A percentile compares a stretch with the other conserved stretches of the same genome.
phyloP scores from a whole-genome alignment of 768 basidiomycete genomes.

The Boletus edulis region DNA sequence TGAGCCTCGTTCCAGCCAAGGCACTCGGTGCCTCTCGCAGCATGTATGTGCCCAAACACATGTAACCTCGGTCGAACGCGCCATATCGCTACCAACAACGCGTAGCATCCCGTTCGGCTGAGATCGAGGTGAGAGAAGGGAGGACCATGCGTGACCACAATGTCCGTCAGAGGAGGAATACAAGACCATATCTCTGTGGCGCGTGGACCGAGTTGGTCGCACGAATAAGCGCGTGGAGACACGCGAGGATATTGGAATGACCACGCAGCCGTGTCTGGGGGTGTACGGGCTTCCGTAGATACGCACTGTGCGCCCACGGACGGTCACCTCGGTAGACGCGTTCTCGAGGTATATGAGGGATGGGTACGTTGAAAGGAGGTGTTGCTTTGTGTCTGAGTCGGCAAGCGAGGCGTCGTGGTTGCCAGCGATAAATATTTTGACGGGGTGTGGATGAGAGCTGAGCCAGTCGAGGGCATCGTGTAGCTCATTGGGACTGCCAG shows the following conservation, averaged over 20 bases:
- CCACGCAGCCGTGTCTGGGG: constrained; percentile 4
- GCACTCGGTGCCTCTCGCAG: not conserved
- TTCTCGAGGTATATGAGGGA: constrained; percentile 12
- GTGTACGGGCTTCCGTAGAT: constrained; percentile 11
- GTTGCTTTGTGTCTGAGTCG: not conserved
- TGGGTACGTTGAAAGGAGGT: not conserved
- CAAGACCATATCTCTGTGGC: constrained; percentile 3
- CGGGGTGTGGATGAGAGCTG: constrained; percentile 5
- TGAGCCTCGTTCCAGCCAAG: constrained; percentile 4
- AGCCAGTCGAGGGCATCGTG: constrained; percentile 8
- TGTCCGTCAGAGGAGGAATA: not conserved
- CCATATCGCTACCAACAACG: constrained; percentile 4
- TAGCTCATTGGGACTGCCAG: constrained; percentile 2
- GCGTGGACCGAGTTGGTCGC: not conserved
- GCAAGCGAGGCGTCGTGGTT: constrained; percentile 9
- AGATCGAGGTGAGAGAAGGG: constrained; percentile 4
- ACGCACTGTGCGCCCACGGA: constrained; percentile 3
- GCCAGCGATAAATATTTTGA: constrained; percentile 10
- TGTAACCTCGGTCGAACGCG: constrained; percentile 7
- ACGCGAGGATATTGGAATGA: constrained; percentile 10
- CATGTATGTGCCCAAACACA: constrained; percentile 12
- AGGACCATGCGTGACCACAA: constrained; percentile 2
- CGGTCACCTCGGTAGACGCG: not conserved
- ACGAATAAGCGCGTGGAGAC: not conserved
- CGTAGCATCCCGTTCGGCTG: not conserved